phyloP scores from a whole-genome alignment of 176 grass and related monocot species.

The Elaeis guineensis region DNA sequence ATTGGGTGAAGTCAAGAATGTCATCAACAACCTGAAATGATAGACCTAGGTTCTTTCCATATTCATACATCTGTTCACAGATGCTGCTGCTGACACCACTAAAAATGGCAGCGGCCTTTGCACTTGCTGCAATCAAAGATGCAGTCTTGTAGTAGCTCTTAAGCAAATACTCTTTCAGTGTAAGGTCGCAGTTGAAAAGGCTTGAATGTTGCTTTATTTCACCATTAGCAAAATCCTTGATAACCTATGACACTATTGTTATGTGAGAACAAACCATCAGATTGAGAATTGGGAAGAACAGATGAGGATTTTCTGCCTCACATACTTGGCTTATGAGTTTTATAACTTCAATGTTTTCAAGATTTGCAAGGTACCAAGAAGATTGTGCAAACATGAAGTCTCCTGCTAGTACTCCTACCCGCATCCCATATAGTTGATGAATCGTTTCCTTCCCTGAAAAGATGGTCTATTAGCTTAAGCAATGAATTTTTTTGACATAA shows the following conservation, averaged over 20 bases:
- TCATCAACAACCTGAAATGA: constrained; percentile 87
- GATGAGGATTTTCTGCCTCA: not conserved
- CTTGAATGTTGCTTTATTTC: constrained; percentile 88
- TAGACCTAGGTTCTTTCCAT: constrained; percentile 69
- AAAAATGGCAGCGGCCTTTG: constrained; percentile 78
- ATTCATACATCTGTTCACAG: constrained; percentile 76
- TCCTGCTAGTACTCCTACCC: constrained; percentile 75
- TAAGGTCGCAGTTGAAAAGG: constrained; percentile 67
- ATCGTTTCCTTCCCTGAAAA: constrained; percentile 77
- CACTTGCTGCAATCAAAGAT: constrained; percentile 75
- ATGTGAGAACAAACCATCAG: not conserved
- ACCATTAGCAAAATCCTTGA: constrained; percentile 90
- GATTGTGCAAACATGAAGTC: constrained; percentile 98
- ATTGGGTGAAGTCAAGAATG: constrained; percentile 93
- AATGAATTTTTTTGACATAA: too few relatives aligned
- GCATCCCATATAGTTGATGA: constrained; percentile 79
- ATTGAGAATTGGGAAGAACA: constrained; percentile 13
- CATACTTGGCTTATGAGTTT: constrained; percentile 93
- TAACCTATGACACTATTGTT: constrained; percentile 39
- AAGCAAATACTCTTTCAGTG: constrained; percentile 73
- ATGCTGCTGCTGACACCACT: constrained; percentile 32
- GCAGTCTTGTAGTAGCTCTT: constrained; percentile 96
- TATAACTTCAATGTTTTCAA: constrained; percentile 90
- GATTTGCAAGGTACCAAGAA: constrained; percentile 90
- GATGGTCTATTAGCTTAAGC: too few relatives aligned